Evolutionary conservation across 352 stramenopile species (phyloP).

Genomic region (Phytophthora vignae): DNA sequence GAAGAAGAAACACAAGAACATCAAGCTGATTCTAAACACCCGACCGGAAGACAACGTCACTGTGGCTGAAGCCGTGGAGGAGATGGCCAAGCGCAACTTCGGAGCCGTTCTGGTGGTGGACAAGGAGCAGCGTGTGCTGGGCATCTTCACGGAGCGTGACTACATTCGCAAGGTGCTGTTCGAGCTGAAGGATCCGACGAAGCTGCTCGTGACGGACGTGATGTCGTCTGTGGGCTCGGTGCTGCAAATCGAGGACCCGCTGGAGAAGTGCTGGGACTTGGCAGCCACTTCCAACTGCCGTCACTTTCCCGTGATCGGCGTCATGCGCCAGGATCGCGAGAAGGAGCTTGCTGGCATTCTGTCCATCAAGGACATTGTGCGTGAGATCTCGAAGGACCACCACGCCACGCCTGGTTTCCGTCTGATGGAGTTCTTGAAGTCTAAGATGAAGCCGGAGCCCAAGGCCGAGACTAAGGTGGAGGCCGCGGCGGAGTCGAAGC

Average conservation of each 20-base stretch:
- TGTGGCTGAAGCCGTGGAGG: constrained; percentile 76
- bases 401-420: constrained; percentile 77
- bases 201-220: constrained; percentile 65
- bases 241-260: constrained; percentile 79
- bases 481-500: constrained; percentile 15
- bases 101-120: constrained; percentile 85
- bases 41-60: constrained; percentile 80
- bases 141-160: constrained; percentile 89
- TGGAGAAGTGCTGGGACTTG: constrained; percentile 84
- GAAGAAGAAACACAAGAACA: constrained; percentile 87
- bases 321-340: constrained; percentile 76
- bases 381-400: constrained; percentile 85
- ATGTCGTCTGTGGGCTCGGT: constrained; percentile 61
- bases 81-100: constrained; percentile 84
- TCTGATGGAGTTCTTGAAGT: constrained; percentile 90
- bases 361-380: constrained; percentile 89
- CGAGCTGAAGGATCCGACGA: constrained; percentile 67
- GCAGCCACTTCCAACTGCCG: constrained; percentile 73
- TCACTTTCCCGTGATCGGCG: constrained; percentile 85
- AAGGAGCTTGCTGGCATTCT: constrained; percentile 86
- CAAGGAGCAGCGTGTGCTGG: constrained; percentile 82
- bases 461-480: constrained; percentile 32
- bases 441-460: constrained; percentile 63
- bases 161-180: constrained; percentile 86
- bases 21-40: constrained; percentile 87